These are phyloP conservation scores for Rheum nobile DNA, from an alignment of 148 eudicot species.

Conservation along the genomic window DNA sequence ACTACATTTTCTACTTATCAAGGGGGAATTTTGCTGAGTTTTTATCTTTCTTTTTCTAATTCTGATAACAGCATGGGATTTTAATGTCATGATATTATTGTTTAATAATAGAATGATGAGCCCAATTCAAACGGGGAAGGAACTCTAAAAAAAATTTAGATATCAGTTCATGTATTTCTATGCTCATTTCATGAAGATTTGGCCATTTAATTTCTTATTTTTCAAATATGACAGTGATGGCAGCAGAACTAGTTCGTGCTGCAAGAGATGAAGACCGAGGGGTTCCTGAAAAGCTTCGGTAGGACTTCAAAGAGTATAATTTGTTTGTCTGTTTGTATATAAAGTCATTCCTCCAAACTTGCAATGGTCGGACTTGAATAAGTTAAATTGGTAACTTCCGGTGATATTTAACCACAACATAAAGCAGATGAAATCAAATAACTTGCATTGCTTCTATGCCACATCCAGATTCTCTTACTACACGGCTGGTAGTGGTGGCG, in stretches of 20 bases:
- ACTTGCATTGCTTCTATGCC: slow-evolving; percentile 1
- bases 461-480: slow-evolving; percentile 77
- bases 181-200: neutral
- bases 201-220: neutral
- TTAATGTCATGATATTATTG: neutral
- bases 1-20: slow-evolving; percentile 4
- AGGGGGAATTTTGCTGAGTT: neutral
- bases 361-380: neutral
- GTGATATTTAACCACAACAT: neutral
- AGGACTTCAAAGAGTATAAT: neutral
- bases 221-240: slow-evolving; percentile 61
- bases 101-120: neutral
- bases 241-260: slow-evolving; percentile 88
- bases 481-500: slow-evolving; percentile 98
- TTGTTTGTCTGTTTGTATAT: neutral
- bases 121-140: neutral
- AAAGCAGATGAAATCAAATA: neutral
- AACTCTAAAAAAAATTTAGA: neutral
- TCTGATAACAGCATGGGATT: neutral
- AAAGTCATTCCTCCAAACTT: neutral
- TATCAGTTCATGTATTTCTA: neutral
- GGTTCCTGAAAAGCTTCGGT: slow-evolving; percentile 81
- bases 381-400: neutral
- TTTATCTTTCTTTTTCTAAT: neutral
- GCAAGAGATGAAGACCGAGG: slow-evolving; percentile 60